Evolutionary conservation across 2,329 filamentous ascomycete species (phyloP), one percentile per base, ranked within the genome.

Genomic region (Hypomyces rosellus): DNA sequence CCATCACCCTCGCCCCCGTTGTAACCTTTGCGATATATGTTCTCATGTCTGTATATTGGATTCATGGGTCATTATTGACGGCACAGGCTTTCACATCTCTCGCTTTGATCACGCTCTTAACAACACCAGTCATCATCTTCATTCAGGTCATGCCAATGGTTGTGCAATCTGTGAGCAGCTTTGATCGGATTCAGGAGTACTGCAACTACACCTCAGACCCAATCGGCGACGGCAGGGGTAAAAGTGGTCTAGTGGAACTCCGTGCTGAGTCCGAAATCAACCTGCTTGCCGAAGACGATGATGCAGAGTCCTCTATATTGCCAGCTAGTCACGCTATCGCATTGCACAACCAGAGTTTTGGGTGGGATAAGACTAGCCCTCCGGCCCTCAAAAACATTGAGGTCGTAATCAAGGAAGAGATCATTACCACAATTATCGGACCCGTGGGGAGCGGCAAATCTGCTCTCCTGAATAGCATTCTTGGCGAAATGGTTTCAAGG

Each of bases 21-120:
- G 54, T 55, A 3, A 62, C 61, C 1, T 65, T 65, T 34, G 55
- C 52, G 0, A 20, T 63, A 1, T 64, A 64, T 25, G 55, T 55
- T 1, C 46, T 64, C 18, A 63, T 64, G 18, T 50, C 59, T 1
- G 49, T 60, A 14, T 57, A 38, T 38, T 60, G 58, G 59, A 56
- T 55, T 18, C 51, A 57, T 15, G 53, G 53, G 4, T 56, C 59
- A 1, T 50, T 63, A 6, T 41, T 62, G 9, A 51, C 54, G 3
- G 55, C 56, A 1, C 59, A 58, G 12, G 54, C 56, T 2, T 62
- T 62, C 38, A 56, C 55, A 0, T 55, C 58, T 1, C 40, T 62
- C 5, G 49, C 59, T 4, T 47, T 58, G 5, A 55, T 63, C 8
- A 46, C 34, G 3, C 51, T 63, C 3, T 41, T 63, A 2, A 54